A percentile compares a stretch with the other conserved stretches of the same genome.
phyloP scores from a whole-genome alignment of 768 basidiomycete species.

The Boletellus ananiceps region DNA sequence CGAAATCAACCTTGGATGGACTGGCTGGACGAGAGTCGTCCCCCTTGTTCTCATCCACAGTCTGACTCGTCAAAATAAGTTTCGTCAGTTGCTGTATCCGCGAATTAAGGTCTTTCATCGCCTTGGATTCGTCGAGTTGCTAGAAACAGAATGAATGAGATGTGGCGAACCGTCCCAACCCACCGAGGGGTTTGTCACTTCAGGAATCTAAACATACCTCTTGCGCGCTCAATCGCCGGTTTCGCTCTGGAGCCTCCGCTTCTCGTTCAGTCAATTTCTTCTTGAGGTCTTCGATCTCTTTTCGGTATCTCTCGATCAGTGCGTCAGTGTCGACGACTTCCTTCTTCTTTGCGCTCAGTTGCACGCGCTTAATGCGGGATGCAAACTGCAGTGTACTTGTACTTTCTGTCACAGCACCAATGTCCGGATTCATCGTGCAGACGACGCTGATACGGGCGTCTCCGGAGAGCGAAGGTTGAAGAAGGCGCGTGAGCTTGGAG shows the following conservation, averaged over 20 bases:
- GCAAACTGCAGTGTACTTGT: conserved; percentile 90
- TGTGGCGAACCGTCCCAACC: not conserved
- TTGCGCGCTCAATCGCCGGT: conserved; percentile 42
- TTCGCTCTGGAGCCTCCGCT: conserved; percentile 49
- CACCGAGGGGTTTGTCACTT: no score
- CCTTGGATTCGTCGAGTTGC: conserved; percentile 83
- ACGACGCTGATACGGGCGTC: conserved; percentile 96
- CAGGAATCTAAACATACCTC: no score
- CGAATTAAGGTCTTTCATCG: conserved; percentile 77
- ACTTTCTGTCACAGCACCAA: conserved; percentile 73
- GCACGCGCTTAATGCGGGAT: conserved; percentile 84
- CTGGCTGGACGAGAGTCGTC: conserved; percentile 75
- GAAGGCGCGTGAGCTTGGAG: conserved; percentile 88
- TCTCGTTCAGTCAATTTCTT: conserved; percentile 65
- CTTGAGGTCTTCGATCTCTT: conserved; percentile 90
- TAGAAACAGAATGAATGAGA: conserved; percentile 24
- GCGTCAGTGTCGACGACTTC: conserved; percentile 93
- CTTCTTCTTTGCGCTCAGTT: conserved; percentile 85
- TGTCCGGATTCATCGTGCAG: conserved; percentile 90
- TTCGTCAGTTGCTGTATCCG: conserved; percentile 81
- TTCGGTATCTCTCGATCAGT: conserved; percentile 88
- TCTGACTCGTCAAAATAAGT: conserved; percentile 81
- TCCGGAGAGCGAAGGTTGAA: conserved; percentile 92
- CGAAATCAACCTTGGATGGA: conserved; percentile 86
- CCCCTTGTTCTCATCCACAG: conserved; percentile 63